A percentile compares a stretch with the other conserved stretches of the same genome.
Evolutionary conservation across 495 filamentous ascomycete genomes (phyloP).

Genomic region (Apodospora peruviana): DNA sequence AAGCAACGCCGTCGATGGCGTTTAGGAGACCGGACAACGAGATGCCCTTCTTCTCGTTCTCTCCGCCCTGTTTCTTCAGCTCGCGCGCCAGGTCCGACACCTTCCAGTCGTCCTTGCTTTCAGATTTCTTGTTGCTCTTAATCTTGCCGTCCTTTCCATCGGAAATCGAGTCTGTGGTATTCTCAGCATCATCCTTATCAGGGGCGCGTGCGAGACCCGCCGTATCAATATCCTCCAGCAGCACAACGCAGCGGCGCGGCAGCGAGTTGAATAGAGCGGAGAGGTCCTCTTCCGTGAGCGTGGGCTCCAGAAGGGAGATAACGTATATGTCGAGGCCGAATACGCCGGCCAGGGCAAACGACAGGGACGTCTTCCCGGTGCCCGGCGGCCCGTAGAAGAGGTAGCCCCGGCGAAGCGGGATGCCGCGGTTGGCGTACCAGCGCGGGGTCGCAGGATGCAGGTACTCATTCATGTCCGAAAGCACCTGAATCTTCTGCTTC

Average conservation of each 20-base stretch:
- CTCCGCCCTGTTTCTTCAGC: constrained; percentile 24
- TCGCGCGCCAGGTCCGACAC: constrained; percentile 30
- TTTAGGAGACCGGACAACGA: constrained; percentile 78
- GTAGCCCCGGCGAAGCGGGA: constrained; percentile 87
- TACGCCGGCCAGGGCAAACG: constrained; percentile 62
- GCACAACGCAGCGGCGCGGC: constrained; percentile 59
- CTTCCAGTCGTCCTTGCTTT: constrained; percentile 22
- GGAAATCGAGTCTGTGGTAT: neutral
- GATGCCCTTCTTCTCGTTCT: constrained; percentile 41
- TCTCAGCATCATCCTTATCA: constrained; percentile 5
- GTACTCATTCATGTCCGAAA: constrained; percentile 85
- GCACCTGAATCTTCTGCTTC: constrained; percentile 62
- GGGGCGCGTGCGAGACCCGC: constrained; percentile 52
- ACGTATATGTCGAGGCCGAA: constrained; percentile 67
- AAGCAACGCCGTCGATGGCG: constrained; percentile 75
- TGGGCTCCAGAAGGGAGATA: constrained; percentile 55
- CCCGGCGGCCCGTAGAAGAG: constrained; percentile 73
- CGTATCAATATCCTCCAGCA: constrained; percentile 69
- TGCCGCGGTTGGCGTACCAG: constrained; percentile 82
- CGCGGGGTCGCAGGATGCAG: constrained; percentile 63
- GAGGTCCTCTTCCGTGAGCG: constrained; percentile 65
- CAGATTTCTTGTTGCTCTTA: constrained; percentile 8
- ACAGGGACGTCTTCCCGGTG: constrained; percentile 56
- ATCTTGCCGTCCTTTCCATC: constrained; percentile 8
- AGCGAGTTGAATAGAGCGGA: constrained; percentile 59